Percentiles rank a stretch among this genome's conserved stretches.
phyloP scores from a whole-genome alignment of 2,329 filamentous ascomycete genomes.

The Talaromyces piceae region DNA sequence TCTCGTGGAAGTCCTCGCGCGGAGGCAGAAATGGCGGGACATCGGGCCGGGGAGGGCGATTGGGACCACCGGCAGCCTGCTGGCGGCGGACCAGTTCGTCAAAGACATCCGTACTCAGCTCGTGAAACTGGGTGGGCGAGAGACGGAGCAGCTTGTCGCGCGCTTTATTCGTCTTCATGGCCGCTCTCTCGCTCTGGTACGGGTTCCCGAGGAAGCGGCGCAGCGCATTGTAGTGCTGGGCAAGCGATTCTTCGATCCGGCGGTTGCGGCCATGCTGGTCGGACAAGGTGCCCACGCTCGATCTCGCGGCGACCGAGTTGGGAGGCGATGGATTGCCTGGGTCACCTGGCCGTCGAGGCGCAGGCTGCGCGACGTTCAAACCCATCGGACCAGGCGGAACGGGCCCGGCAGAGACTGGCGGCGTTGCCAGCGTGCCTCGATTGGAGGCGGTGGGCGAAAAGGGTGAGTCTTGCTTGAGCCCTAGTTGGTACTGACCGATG shows the following conservation, averaged over 20 bases:
- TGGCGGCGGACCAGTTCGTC: constrained; percentile 89
- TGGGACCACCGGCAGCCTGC: constrained; percentile 48
- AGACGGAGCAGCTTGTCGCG: constrained; percentile 89
- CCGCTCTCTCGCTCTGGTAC: constrained; percentile 65
- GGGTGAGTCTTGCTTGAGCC: constrained; percentile 30
- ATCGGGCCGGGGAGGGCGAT: constrained; percentile 37
- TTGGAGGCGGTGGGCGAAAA: constrained; percentile 44
- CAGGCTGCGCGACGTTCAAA: constrained; percentile 45
- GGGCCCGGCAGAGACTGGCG: constrained; percentile 56
- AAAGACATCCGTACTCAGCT: constrained; percentile 94
- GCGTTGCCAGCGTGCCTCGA: constrained; percentile 52
- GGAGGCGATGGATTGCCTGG: constrained; percentile 67
- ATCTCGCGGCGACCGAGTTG: constrained; percentile 66
- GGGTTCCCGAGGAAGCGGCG: constrained; percentile 65
- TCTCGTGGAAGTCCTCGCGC: constrained; percentile 88
- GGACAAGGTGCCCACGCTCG: constrained; percentile 68
- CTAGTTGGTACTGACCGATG: constrained; percentile 57
- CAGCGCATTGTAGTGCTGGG: constrained; percentile 74
- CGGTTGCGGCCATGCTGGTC: constrained; percentile 56
- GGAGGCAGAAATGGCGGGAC: constrained; percentile 68
- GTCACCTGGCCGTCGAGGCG: constrained; percentile 21
- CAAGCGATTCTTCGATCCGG: constrained; percentile 60
- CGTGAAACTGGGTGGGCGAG: constrained; percentile 88
- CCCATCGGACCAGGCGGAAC: constrained; percentile 44
- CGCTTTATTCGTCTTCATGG: constrained; percentile 74